Evolutionary conservation across 139 green algal genomes (phyloP).

Genomic region (Tetraselmis striata): DNA sequence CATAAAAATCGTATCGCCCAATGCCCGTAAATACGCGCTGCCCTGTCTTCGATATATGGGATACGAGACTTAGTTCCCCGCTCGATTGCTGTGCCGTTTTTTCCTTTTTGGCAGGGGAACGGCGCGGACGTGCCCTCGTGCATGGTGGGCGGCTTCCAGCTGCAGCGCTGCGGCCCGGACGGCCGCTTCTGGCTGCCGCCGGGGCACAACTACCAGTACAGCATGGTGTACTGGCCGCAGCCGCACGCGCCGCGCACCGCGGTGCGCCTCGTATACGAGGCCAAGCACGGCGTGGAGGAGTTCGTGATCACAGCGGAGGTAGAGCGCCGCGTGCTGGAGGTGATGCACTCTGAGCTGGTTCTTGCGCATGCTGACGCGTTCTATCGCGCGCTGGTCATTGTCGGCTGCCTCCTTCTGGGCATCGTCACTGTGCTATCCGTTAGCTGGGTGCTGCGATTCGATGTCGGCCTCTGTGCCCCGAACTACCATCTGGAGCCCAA

Average conservation of each 20-base stretch:
- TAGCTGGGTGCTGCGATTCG: background rate
- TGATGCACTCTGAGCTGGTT: background rate
- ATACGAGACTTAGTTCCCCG: too few relatives aligned
- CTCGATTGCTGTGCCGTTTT: too few relatives aligned
- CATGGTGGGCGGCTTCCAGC: background rate
- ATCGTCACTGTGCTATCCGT: background rate
- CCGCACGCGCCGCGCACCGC: background rate
- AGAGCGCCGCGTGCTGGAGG: background rate
- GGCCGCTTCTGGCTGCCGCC: background rate
- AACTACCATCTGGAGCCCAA: too few relatives aligned
- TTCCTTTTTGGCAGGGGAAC: background rate
- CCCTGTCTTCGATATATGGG: too few relatives aligned
- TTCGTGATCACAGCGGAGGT: background rate
- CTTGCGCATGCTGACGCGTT: background rate
- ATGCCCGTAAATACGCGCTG: too few relatives aligned
- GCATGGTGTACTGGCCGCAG: background rate
- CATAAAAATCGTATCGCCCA: too few relatives aligned
- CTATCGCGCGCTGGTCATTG: background rate
- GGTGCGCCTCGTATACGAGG: background rate
- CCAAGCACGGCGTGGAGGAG: background rate
- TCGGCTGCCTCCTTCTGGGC: background rate
- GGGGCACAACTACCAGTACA: background rate
- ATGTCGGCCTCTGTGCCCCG: background rate
- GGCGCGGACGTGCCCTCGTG: background rate
- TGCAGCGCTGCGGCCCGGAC: background rate